A percentile compares a stretch with the other conserved stretches of the same genome.
Conservation (phyloP, 2,329 filamentous ascomycete species). For the Trichoderma sp. region DNA sequence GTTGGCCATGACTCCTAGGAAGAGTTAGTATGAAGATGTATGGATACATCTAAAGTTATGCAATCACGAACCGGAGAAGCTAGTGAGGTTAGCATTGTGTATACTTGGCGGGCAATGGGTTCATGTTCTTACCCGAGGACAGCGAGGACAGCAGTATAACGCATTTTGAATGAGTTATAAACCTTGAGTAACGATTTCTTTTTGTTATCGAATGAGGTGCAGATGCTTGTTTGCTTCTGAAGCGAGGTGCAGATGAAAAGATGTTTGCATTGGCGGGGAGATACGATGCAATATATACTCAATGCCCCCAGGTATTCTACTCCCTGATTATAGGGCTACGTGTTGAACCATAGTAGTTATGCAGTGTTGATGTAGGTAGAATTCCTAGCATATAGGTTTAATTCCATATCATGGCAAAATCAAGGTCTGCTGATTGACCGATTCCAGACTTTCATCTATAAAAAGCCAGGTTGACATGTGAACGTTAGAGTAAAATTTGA, state of each 20-base stretch:
- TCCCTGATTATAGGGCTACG: background rate
- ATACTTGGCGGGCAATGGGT: no score
- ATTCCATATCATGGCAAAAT: background rate
- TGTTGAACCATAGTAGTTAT: background rate
- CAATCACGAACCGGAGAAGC: background rate
- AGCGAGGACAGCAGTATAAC: background rate
- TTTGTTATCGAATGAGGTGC: background rate
- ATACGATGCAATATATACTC: background rate
- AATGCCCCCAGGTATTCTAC: background rate
- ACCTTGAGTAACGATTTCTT: background rate
- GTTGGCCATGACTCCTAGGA: background rate
- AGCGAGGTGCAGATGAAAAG: background rate
- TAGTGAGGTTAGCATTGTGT: background rate
- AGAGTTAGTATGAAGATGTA: background rate
- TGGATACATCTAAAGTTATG: background rate
- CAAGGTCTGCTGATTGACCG: background rate
- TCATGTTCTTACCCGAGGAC: background rate
- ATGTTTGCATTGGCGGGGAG: background rate
- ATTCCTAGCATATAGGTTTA: background rate
- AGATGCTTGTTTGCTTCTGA: background rate
- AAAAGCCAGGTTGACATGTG: background rate
- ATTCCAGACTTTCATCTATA: background rate
- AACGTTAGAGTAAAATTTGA: background rate
- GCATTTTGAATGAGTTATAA: background rate
- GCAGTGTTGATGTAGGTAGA: background rate